Conservation (phyloP, 495 filamentous ascomycete species). For the Lasiosphaeriaceae sp. region DNA sequence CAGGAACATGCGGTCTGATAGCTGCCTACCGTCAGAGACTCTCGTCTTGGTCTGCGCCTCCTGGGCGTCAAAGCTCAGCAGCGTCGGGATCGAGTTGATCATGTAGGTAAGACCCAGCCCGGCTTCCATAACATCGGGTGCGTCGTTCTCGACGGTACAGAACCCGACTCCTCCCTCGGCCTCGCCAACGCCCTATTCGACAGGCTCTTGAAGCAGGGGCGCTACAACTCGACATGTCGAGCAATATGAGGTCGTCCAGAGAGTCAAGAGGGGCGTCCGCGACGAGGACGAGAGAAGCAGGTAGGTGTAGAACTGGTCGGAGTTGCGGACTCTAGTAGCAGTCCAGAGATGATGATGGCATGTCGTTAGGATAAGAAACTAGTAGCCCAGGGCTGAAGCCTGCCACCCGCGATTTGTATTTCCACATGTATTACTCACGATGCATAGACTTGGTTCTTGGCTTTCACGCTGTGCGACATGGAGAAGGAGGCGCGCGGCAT, state of each 20-base stretch:
- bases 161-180: conserved; percentile 56
- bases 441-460: conserved; percentile 43
- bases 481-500: conserved; percentile 25
- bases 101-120: conserved; percentile 54
- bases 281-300: conserved; percentile 55
- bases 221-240: conserved; percentile 52
- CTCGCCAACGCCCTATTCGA: conserved; percentile 57
- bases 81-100: conserved; percentile 63
- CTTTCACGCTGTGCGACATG: conserved; percentile 20
- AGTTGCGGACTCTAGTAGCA: conserved; percentile 47
- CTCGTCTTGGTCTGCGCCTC: conserved; percentile 54
- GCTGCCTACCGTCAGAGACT: conserved; percentile 47
- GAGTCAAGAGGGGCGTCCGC: conserved; percentile 58
- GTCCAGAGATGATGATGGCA: background rate
- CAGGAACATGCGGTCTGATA: conserved; percentile 53
- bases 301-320: conserved; percentile 58
- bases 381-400: too few relatives aligned
- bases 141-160: conserved; percentile 61
- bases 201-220: conserved; percentile 49
- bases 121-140: conserved; percentile 50
- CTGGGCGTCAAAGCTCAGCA: conserved; percentile 61
- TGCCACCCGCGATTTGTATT: too few relatives aligned
- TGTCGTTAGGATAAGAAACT: too few relatives aligned
- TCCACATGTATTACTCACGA: too few relatives aligned
- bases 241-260: conserved; percentile 69